Percentiles rank a stretch among this genome's conserved stretches.
phyloP scores from a whole-genome alignment of 2,329 filamentous ascomycete genomes.

The Stagonosporopsis chrysanthemi region DNA sequence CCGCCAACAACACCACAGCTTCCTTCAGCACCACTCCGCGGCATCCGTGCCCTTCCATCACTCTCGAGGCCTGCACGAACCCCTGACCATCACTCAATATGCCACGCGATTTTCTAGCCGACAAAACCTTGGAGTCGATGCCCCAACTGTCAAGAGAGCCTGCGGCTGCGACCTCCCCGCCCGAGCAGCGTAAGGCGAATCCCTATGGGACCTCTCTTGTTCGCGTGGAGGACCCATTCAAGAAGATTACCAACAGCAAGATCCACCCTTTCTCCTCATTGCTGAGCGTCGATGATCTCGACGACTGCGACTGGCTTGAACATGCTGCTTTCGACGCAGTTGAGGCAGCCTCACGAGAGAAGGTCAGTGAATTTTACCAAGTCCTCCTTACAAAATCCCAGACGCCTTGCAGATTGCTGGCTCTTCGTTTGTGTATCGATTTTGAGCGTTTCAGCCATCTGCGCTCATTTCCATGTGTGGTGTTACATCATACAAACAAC shows the following conservation, averaged over 20 bases:
- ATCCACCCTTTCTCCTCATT: slow-evolving; percentile 78
- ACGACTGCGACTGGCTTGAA: slow-evolving; percentile 67
- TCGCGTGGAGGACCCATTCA: slow-evolving; percentile 38
- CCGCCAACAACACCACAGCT: slow-evolving; percentile 23
- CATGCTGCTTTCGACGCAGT: slow-evolving; percentile 64
- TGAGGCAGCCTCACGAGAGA: slow-evolving; percentile 66
- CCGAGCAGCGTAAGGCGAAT: slow-evolving; percentile 15
- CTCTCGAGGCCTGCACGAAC: slow-evolving; percentile 4
- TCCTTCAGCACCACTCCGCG: slow-evolving; percentile 17
- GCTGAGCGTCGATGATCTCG: slow-evolving; percentile 71
- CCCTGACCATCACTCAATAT: slow-evolving; percentile 38
- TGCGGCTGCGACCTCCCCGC: slow-evolving; percentile 25
- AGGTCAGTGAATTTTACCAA: slow-evolving; percentile 56
- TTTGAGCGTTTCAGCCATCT: not conserved
- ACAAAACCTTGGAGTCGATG: slow-evolving; percentile 47
- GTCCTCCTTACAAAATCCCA: not conserved
- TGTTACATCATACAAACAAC: slow-evolving; percentile 18
- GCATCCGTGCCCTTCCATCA: slow-evolving; percentile 14
- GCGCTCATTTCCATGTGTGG: slow-evolving; percentile 23
- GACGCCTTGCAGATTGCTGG: not conserved
- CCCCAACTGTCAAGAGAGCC: slow-evolving; percentile 48
- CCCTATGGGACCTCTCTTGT: slow-evolving; percentile 10
- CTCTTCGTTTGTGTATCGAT: not conserved
- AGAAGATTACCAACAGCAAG: slow-evolving; percentile 55
- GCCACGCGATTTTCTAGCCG: slow-evolving; percentile 54